Base-by-base conservation (phyloP, 805 yeast genomes). In the Kluyveromyces starmeri region DNA sequence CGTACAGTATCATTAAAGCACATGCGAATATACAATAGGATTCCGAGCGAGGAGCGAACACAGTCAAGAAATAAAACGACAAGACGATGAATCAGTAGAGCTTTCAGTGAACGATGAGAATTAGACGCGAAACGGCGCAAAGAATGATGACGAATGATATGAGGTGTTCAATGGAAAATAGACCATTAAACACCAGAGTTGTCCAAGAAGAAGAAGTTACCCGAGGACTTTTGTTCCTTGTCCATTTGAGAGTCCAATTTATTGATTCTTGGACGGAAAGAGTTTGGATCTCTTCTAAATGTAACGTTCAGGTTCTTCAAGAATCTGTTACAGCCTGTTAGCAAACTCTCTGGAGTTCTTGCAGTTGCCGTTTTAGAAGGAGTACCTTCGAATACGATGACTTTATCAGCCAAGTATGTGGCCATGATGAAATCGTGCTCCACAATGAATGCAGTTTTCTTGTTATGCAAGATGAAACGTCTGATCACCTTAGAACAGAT, bases 341-440 rank as follows among this genome's bases (percentile, higher is more conserved):
- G 71, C 60, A 92, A 71, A 26, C 94, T 76, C 68, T 92, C 96
- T 35, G 98, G 96, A 34, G 82, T 63, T 56, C 78, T 81, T 25
- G 98, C 97, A 47, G 64, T 59, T 21, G 98, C 89, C 47, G 78
- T 70, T 58, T 73, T 71, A 18, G 97, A 85, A 36, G 99, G 97
- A 45, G 65, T 54, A 63, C 99, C 99, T 64, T 92, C 98, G 55
- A 89, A 92, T 38, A 92, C 97, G 74, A 92, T 89, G 52, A 92
- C 99, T 58, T 94, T 77, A 66, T 92, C 99, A 44, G 99, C 98
- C 71, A 92, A 74, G 62, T 92, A 92, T 12, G 99, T 92, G 46
- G 98, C 97, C 99, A 92, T 92, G 70, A 92, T 92, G 75, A 92
- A 92, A 75, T 92, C 99, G 78, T 92, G 99, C 79, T 92, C 99